Evolutionary conservation across 1,139 yeast species (phyloP).

Genomic region (Candida sanyaensis): DNA sequence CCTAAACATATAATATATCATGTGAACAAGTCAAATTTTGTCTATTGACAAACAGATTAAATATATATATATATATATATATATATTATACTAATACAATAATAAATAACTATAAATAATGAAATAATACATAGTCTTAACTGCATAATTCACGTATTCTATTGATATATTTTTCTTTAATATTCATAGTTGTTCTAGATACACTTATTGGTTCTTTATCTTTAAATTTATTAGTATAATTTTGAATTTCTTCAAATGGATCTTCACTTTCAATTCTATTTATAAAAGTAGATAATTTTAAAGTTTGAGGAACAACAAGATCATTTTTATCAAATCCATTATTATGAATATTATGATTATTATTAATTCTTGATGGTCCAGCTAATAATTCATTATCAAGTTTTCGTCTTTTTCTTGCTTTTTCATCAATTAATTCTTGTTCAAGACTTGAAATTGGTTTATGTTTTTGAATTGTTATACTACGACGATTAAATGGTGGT

Average conservation of each 20-base stretch:
- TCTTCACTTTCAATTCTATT: background rate
- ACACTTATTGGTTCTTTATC: background rate
- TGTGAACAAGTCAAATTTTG: no score
- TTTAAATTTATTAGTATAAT: background rate
- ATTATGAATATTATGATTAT: no score
- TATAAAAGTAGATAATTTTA: background rate
- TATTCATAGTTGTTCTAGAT: background rate
- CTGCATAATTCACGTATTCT: background rate
- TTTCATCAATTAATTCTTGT: background rate
- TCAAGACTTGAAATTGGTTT: background rate
- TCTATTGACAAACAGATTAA: no score
- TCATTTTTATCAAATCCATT: background rate
- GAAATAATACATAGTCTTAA: background rate
- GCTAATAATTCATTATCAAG: background rate
- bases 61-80: no score
- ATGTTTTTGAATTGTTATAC: background rate
- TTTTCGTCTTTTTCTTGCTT: background rate
- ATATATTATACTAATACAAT: no score
- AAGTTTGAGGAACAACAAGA: background rate
- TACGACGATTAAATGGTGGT: background rate
- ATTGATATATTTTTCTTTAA: background rate
- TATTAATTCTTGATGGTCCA: background rate
- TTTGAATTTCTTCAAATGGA: background rate
- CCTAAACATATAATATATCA: no score
- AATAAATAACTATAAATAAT: no score